Percentiles rank a stretch among this genome's conserved stretches.
Evolutionary conservation across 2,329 filamentous ascomycete genomes (phyloP).

Genomic region (Alternaria dauci): DNA sequence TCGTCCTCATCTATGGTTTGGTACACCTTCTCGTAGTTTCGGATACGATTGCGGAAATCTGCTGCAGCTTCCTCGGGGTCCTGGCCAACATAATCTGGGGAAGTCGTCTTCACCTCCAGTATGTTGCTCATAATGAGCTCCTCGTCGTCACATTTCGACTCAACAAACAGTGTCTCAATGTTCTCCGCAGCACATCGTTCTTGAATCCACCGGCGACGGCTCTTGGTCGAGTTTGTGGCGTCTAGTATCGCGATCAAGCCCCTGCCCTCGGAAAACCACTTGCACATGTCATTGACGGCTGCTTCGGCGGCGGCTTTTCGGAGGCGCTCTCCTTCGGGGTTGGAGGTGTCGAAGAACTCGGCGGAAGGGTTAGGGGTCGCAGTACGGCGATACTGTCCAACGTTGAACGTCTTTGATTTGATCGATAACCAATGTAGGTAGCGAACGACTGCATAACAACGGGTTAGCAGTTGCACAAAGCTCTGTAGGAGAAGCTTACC

Average conservation of each 20-base stretch:
- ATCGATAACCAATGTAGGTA: conserved; percentile 98
- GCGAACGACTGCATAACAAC: conserved; percentile 58
- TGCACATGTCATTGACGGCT: conserved; percentile 90
- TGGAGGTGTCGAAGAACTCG: conserved; percentile 93
- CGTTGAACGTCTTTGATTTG: conserved; percentile 93
- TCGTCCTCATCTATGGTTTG: conserved; percentile 92
- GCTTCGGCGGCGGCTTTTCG: conserved; percentile 89
- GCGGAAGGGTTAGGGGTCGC: conserved; percentile 89
- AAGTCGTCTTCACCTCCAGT: conserved; percentile 94
- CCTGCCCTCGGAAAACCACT: conserved; percentile 80
- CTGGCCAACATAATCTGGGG: conserved; percentile 91
- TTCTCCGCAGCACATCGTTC: conserved; percentile 77
- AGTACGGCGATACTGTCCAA: conserved; percentile 91
- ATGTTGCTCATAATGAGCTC: conserved; percentile 98
- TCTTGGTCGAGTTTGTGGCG: conserved; percentile 95
- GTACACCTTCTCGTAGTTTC: conserved; percentile 97
- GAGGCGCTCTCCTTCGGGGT: conserved; percentile 88
- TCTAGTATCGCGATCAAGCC: conserved; percentile 94
- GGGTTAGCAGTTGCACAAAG: conserved; percentile 19
- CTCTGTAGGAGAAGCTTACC: conserved; percentile 62
- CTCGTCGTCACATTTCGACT: conserved; percentile 96
- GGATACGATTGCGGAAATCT: conserved; percentile 93
- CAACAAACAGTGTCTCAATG: conserved; percentile 92
- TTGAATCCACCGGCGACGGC: conserved; percentile 88
- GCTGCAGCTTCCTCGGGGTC: conserved; percentile 90